A percentile compares a stretch with the other conserved stretches of the same genome.
Evolutionary conservation across 805 yeast genomes (phyloP).

Genomic region (Kregervanrija fluxuum): DNA sequence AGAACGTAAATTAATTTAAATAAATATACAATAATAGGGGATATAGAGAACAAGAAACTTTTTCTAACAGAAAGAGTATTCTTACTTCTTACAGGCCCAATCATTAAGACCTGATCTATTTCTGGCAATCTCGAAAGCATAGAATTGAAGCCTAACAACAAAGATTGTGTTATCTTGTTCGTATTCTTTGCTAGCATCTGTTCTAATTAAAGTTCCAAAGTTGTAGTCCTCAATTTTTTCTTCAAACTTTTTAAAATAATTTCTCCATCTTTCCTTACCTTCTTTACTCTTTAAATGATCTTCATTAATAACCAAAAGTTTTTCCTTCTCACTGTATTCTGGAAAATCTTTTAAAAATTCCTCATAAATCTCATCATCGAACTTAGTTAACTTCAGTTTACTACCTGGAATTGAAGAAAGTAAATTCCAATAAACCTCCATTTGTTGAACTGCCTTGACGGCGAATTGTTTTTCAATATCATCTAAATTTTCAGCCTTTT

Average conservation of each 20-base stretch:
- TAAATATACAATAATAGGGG: no score
- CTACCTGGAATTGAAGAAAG: slow-evolving; percentile 73
- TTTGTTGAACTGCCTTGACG: slow-evolving; percentile 93
- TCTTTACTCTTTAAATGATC: slow-evolving; percentile 70
- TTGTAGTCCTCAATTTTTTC: slow-evolving; percentile 79
- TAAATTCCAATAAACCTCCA: slow-evolving; percentile 87
- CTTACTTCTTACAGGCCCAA: slow-evolving; percentile 61
- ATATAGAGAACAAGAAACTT: no score
- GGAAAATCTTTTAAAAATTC: slow-evolving; percentile 70
- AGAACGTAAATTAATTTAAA: no score
- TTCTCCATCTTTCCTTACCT: slow-evolving; percentile 91
- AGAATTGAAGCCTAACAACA: slow-evolving; percentile 88
- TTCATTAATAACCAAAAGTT: slow-evolving; percentile 57
- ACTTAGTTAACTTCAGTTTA: slow-evolving; percentile 61
- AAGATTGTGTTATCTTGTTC: slow-evolving; percentile 79
- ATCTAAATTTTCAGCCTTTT: slow-evolving; percentile 88
- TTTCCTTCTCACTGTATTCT: slow-evolving; percentile 63
- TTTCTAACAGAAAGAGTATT: no score
- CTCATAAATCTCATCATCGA: slow-evolving; percentile 63
- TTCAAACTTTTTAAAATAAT: slow-evolving; percentile 75
- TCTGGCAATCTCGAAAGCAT: slow-evolving; percentile 91
- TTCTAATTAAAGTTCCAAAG: slow-evolving; percentile 89
- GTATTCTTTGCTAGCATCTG: slow-evolving; percentile 66
- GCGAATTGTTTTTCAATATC: slow-evolving; percentile 97
- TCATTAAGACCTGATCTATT: slow-evolving; percentile 87